Conservation (phyloP, 345 rosid genomes). For the Cardamine resedifolia region DNA sequence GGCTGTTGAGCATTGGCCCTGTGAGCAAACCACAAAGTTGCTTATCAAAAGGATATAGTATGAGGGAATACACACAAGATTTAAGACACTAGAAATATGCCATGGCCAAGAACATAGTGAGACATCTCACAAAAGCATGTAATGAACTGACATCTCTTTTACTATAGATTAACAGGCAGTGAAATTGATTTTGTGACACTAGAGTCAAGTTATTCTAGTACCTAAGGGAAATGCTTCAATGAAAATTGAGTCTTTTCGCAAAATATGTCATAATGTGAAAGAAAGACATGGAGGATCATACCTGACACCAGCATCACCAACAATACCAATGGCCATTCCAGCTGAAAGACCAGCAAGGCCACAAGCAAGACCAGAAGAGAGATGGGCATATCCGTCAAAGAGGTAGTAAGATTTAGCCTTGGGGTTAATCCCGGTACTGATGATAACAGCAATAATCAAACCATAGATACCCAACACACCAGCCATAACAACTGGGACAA, state of each 20-base stretch:
- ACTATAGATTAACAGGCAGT: background rate
- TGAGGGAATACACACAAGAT: background rate
- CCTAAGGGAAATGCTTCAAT: background rate
- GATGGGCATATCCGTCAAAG: constrained; percentile 91
- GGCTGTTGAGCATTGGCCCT: constrained; percentile 97
- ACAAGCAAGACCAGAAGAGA: constrained; percentile 93
- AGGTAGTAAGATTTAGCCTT: constrained; percentile 92
- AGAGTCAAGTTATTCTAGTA: background rate
- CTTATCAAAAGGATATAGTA: background rate
- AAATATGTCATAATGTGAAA: background rate
- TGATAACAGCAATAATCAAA: constrained; percentile 89
- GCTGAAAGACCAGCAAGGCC: constrained; percentile 97
- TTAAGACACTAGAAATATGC: background rate
- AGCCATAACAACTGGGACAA: constrained; percentile 98
- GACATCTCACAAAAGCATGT: background rate
- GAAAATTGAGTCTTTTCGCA: background rate
- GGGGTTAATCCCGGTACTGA: constrained; percentile 90
- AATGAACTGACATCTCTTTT: background rate
- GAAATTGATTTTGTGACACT: background rate
- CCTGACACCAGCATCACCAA: constrained; percentile 99
- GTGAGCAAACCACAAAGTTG: constrained; percentile 28
- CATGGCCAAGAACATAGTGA: background rate
- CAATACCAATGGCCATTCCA: constrained; percentile 97
- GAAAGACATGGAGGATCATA: constrained; percentile 27
- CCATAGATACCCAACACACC: constrained; percentile 97